These are phyloP conservation scores for Diutina neorugosa DNA, from an alignment of 1,139 yeast species.

Conservation along the genomic window DNA sequence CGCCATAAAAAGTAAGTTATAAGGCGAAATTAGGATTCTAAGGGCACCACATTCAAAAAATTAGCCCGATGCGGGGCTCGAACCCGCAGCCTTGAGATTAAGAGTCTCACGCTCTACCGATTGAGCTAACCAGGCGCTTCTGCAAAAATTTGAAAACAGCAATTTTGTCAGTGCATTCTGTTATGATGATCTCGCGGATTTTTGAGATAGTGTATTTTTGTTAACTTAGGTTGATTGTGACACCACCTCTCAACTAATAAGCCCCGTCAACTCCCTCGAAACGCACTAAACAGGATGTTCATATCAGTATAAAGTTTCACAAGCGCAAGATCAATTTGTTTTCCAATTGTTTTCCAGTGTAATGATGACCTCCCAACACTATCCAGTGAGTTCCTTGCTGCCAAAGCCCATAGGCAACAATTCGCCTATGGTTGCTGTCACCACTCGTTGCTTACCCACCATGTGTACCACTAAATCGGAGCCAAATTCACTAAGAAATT, in stretches of 20 bases:
- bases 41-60: conserved; percentile 6
- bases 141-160: not conserved
- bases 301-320: no score
- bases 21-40: no score
- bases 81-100: conserved; percentile 35
- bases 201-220: no score
- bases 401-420: conserved; percentile 81
- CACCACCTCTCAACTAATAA: not conserved
- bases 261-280: not conserved
- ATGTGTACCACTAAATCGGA: conserved; percentile 42
- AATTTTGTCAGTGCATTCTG: no score
- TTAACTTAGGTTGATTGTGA: no score
- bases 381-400: not conserved
- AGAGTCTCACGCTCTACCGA: conserved; percentile 19
- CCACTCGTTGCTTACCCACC: conserved; percentile 36
- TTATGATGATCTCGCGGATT: no score
- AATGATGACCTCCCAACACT: not conserved
- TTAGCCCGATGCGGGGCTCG: conserved; percentile 40
- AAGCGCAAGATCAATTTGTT: no score
- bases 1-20: no score
- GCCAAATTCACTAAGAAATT: conserved; percentile 69
- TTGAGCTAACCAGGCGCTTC: conserved; percentile 10
- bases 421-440: conserved; percentile 41
- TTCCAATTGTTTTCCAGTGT: not conserved
- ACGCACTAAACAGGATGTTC: not conserved